Percentiles rank a stretch among this genome's conserved stretches.
These are phyloP conservation scores for Calonectria pseudoturangicola DNA, from an alignment of 2,329 filamentous ascomycete genomes.

Conservation along the genomic window DNA sequence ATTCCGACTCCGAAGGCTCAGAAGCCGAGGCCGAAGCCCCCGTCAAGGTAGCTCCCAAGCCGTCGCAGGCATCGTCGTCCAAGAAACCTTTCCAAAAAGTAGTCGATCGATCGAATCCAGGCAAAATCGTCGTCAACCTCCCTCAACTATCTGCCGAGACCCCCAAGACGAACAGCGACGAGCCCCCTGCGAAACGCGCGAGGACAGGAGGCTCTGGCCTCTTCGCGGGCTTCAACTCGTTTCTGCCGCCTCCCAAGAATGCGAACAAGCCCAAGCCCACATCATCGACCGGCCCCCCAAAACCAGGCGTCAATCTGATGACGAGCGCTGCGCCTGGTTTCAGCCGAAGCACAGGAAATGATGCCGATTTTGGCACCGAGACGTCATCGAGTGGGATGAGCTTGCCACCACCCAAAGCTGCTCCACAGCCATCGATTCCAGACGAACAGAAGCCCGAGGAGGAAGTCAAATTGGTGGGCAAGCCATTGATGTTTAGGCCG, in stretches of 20 bases:
- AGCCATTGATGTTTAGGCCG: conserved; percentile 91
- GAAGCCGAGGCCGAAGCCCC: conserved; percentile 72
- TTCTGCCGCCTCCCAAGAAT: conserved; percentile 89
- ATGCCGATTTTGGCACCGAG: conserved; percentile 46
- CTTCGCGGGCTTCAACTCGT: conserved; percentile 89
- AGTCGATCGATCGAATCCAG: conserved; percentile 86
- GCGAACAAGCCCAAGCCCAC: conserved; percentile 58
- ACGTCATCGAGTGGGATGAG: conserved; percentile 52
- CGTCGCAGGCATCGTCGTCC: conserved; percentile 58
- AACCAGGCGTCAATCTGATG: conserved; percentile 78
- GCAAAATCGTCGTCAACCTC: conserved; percentile 89
- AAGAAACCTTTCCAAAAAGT: conserved; percentile 85
- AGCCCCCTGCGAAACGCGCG: conserved; percentile 81
- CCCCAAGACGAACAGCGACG: conserved; percentile 48
- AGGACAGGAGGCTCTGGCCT: conserved; percentile 74
- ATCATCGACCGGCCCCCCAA: conserved; percentile 54
- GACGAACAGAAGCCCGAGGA: conserved; percentile 75
- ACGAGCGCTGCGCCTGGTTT: conserved; percentile 91
- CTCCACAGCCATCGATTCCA: conserved; percentile 69
- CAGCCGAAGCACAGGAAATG: conserved; percentile 71
- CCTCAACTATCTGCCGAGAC: conserved; percentile 72
- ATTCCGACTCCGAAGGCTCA: conserved; percentile 90
- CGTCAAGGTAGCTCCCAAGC: conserved; percentile 56
- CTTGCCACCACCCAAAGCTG: conserved; percentile 64
- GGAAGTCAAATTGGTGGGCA: conserved; percentile 82